Conservation (phyloP, 2,329 filamentous ascomycete species). For the Tolypocladium tundrense region DNA sequence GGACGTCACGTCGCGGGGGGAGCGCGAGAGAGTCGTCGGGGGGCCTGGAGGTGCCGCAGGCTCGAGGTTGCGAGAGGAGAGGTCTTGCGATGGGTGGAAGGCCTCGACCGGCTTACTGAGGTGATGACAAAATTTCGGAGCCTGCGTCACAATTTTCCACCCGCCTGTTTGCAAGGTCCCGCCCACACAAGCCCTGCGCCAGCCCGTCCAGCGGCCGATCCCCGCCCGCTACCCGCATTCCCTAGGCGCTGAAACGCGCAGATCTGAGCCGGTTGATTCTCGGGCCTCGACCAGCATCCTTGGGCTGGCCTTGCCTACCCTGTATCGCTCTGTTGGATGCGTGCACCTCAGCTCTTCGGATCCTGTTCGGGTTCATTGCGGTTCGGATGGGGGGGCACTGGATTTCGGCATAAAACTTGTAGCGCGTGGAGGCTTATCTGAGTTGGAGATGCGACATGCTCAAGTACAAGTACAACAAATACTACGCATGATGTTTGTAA, state of each 20-base stretch:
- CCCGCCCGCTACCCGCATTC: not conserved
- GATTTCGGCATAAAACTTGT: no score
- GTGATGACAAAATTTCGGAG: constrained; percentile 14
- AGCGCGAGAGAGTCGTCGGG: constrained; percentile 2
- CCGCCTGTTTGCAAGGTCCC: not conserved
- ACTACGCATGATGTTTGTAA: no score
- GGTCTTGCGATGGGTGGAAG: not conserved
- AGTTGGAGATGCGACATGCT: no score
- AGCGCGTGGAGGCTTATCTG: no score
- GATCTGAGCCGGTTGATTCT: not conserved
- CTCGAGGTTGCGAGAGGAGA: not conserved
- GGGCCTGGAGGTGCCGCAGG: not conserved
- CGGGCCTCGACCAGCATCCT: not conserved
- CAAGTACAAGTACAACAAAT: no score
- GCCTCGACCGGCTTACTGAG: constrained; percentile 3
- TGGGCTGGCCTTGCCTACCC: no score
- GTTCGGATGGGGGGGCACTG: no score
- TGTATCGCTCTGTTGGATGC: no score
- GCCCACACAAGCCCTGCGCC: not conserved
- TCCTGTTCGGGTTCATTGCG: no score
- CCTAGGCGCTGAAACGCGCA: not conserved
- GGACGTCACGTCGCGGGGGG: constrained; percentile 9
- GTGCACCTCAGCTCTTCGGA: no score
- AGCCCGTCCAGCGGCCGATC: not conserved
- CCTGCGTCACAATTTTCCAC: constrained; percentile 19